These are phyloP conservation scores for Pseudomassariella vexata DNA, from an alignment of 2,329 filamentous ascomycete species.

Conservation along the genomic window DNA sequence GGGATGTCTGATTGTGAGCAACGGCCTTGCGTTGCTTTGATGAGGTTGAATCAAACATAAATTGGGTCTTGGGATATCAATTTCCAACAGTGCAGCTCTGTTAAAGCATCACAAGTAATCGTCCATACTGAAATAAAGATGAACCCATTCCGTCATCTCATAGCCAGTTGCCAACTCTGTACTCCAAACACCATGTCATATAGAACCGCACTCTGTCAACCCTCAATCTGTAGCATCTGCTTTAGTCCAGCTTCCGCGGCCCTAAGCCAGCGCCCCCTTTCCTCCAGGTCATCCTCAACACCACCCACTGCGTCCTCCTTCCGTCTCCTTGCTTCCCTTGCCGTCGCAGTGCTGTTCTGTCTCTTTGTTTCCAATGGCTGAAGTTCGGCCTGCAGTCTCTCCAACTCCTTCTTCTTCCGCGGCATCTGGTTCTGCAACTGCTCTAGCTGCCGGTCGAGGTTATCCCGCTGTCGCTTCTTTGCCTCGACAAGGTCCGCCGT, in stretches of 20 bases:
- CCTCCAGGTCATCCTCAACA: constrained; percentile 67
- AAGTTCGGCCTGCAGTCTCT: constrained; percentile 62
- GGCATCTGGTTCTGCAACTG: constrained; percentile 56
- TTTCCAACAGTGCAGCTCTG: no score
- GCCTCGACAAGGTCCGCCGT: constrained; percentile 48
- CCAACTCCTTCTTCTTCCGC: constrained; percentile 61
- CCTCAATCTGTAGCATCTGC: constrained; percentile 52
- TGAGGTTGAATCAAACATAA: no score
- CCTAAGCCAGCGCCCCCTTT: constrained; percentile 68
- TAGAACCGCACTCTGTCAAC: no score
- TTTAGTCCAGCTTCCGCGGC: constrained; percentile 60
- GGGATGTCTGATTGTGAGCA: no score
- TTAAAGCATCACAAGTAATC: no score
- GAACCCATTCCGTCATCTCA: no score
- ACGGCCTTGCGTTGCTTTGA: no score
- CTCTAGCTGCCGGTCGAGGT: constrained; percentile 59
- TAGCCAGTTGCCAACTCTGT: no score
- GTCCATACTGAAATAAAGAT: no score
- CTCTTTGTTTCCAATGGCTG: constrained; percentile 62
- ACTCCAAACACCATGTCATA: no score
- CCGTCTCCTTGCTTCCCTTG: constrained; percentile 63
- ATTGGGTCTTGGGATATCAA: no score
- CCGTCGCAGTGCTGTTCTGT: constrained; percentile 58
- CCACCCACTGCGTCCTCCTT: constrained; percentile 62
- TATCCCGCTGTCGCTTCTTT: constrained; percentile 44